Base-by-base conservation (phyloP, 768 basidiomycete species). In the Termitomyces sp. region DNA sequence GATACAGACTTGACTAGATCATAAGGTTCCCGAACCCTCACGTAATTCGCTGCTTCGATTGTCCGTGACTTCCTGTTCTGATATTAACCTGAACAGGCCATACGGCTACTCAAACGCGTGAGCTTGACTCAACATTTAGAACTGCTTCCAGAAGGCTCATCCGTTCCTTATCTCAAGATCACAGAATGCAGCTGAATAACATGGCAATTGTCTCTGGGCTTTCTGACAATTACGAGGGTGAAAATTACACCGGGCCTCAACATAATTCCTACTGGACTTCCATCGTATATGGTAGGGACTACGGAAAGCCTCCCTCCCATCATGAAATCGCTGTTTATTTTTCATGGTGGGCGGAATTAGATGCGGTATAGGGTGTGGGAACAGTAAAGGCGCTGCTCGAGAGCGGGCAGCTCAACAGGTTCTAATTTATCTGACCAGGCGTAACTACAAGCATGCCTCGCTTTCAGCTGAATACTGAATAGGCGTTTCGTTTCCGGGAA, bases 171-270 rank as follows among this genome's bases (percentile, higher is more conserved):
- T 32, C 22, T 43, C 34, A 17, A 55, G 54, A 58, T 52, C 38
- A 45, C 22, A 55, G 54, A 32, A 58, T 50, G 45, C 44, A 53
- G 11, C 51, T 57, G 28, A 56, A 53, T 26, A 56, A 57, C 28
- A 42, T 53, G 22, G 49, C 48, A 3, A 26, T 19, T 15, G 11
- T 5, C 5, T 24, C 45, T 3, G 43, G 46, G 15, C 32, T 58
- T 4, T 5, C 21, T 42, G 42, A 50, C 22, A 9, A 1, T 0
- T 53, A 54, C 5, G 41, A 49, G 14, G 2, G 32, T 14, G 46
- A 58, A 40, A 6, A 1, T 2, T 34, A 7, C 21, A 43, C 28
- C n/a, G 57, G 57, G 11, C 52, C 52, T 50, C 22, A 43, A 22
- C 48, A 54, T 30, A 41, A 45, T 6, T 34, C 41, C 41, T 14